Percentiles rank a stretch among this genome's conserved stretches.
Conservation (phyloP, 2,329 filamentous ascomycete species). For the Xylariomycetidae sp. region DNA sequence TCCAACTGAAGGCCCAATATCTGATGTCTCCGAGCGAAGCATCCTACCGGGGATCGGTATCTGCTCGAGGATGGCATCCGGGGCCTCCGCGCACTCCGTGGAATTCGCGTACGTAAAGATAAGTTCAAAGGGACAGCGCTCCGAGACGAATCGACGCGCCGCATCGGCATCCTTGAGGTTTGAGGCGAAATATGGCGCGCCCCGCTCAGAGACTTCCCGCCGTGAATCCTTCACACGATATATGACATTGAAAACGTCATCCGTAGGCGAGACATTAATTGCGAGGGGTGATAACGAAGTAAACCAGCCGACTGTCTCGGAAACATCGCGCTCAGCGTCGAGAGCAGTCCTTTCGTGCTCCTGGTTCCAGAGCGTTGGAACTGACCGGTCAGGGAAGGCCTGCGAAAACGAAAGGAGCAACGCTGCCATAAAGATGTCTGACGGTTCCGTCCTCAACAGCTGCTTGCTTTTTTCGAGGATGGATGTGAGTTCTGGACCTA, state of each 20-base stretch:
- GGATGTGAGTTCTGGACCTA: conserved; percentile 37
- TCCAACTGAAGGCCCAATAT: conserved; percentile 41
- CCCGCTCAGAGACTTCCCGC: conserved; percentile 37
- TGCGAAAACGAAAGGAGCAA: conserved; percentile 52
- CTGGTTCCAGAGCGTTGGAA: conserved; percentile 51
- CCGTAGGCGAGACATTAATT: conserved; percentile 35
- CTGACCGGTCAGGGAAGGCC: conserved; percentile 46
- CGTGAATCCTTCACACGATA: conserved; percentile 51
- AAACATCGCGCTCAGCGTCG: conserved; percentile 44
- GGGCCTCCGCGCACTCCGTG: conserved; percentile 41
- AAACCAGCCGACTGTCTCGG: conserved; percentile 57
- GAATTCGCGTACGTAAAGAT: conserved; percentile 53
- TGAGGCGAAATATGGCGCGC: conserved; percentile 46
- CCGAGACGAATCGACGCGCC: conserved; percentile 31
- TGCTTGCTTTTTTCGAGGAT: conserved; percentile 39
- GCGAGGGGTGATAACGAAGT: conserved; percentile 51
- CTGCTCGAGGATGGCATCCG: conserved; percentile 46
- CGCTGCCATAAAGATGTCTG: conserved; percentile 50
- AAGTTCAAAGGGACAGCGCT: conserved; percentile 50
- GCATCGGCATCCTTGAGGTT: conserved; percentile 21
- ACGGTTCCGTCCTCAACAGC: conserved; percentile 46
- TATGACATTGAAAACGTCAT: conserved; percentile 47
- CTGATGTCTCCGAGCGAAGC: conserved; percentile 33
- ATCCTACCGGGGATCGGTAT: conserved; percentile 35
- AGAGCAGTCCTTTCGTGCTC: conserved; percentile 44